Base-by-base conservation (phyloP, 1,284 basidiomycete genomes). In the Cryptococcus amylolentus region DNA sequence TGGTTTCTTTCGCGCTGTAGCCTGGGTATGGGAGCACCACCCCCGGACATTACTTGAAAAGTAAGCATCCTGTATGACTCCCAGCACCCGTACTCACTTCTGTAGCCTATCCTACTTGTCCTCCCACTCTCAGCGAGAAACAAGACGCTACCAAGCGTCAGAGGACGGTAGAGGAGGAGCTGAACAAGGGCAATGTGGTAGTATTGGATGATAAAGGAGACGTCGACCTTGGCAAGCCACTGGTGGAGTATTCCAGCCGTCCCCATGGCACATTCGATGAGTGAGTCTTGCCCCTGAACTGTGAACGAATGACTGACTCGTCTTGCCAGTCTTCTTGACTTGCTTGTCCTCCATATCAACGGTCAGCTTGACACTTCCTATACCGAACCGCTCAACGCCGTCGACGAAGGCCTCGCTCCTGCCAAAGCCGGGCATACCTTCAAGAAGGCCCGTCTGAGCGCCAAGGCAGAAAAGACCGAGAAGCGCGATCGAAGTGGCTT, bases 211-310 rank as follows among this genome's bases (percentile, higher is more conserved):
- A 64, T 9, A 56, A 64, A 12, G 63, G 61, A 10, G 56, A 64
- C 45, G 46, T 59, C 44, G 58, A 58, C 23, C 28, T 55, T 3
- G 58, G 56, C 18, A 42, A 59, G 16, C 38, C 16, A 16, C 50
- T 49, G 14, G 47, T 52, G 0, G 62, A 64, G 51, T 70, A 68
- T 42, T 62, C 67, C 10, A 18, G 63, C 9, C 55, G 70, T 7
- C 70, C 70, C 3, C 70, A 71, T 41, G 70, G 70, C 5, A 56
- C 54, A 20, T 71, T 67, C 51, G 61, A 70, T 31, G 70, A 70
- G 64, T 67, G 41, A 60, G 61, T 58, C 40, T 37, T 44, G 16
- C 5, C 26, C 40, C 23, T 18, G 27, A 50, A 13, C 50, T 49
- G 7, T 31, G 26, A 10, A 18, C n/a, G 27, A 14, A 41, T 12